A percentile compares a stretch with the other conserved stretches of the same genome.
Conservation (phyloP, 306 rosid genomes). For the Citrullus amarus region DNA sequence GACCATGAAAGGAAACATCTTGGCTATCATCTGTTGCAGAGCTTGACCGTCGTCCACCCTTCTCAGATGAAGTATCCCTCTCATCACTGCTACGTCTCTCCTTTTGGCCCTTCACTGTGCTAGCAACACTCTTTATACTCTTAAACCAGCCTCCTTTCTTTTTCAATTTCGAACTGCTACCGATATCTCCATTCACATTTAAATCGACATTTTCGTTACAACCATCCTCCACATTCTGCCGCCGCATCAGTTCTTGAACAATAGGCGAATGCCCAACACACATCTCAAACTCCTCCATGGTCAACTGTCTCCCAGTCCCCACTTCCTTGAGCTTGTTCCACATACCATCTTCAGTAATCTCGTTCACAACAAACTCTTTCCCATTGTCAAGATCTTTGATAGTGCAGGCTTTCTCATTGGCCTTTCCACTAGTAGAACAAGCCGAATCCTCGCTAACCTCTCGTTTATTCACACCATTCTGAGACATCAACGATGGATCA, state of each 20-base stretch:
- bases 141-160: conserved; percentile 79
- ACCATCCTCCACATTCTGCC: conserved; percentile 67
- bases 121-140: conserved; percentile 65
- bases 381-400: conserved; percentile 93
- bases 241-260: conserved; percentile 88
- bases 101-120: conserved; percentile 48
- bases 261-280: conserved; percentile 93
- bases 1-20: conserved; percentile 69
- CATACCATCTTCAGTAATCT: conserved; percentile 66
- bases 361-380: conserved; percentile 84
- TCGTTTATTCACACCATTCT: conserved; percentile 11
- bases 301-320: conserved; percentile 80
- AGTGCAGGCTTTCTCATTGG: conserved; percentile 38
- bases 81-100: conserved; percentile 86
- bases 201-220: conserved; percentile 22
- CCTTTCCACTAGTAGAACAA: conserved; percentile 19
- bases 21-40: conserved; percentile 98
- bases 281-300: conserved; percentile 96
- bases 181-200: conserved; percentile 24
- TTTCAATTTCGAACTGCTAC: conserved; percentile 40
- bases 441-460: conserved; percentile 19
- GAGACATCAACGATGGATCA: neutral
- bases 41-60: conserved; percentile 86
- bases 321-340: conserved; percentile 75
- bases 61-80: conserved; percentile 83